phyloP scores from a whole-genome alignment of 2,329 filamentous ascomycete species.

The Exserohilum turcica region DNA sequence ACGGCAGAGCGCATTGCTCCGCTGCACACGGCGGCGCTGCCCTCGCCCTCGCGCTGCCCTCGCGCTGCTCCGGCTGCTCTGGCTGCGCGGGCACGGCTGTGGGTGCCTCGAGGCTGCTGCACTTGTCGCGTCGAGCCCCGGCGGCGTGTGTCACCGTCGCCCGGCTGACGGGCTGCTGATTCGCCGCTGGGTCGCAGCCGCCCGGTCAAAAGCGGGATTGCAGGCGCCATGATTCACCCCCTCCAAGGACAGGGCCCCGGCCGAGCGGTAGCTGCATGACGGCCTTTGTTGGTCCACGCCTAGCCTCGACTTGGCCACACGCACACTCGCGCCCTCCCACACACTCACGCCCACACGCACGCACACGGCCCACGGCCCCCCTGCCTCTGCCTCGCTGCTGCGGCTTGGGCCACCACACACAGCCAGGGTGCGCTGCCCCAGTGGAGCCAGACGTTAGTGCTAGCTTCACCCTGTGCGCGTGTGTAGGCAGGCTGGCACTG shows the following conservation, averaged over 20 bases:
- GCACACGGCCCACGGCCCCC: conserved; percentile 22
- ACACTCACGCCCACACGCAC: too few species aligned
- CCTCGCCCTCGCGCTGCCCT: too few species aligned
- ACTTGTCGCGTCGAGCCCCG: conserved; percentile 36
- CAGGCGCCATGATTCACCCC: conserved; percentile 32
- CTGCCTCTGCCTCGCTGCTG: conserved; percentile 36
- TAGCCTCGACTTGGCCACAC: conserved; percentile 22
- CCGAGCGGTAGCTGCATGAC: conserved; percentile 28
- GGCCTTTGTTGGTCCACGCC: conserved; percentile 25
- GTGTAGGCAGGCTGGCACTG: background rate
- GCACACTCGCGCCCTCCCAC: too few species aligned
- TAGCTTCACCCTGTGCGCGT: conserved; percentile 28
- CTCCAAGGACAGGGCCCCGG: conserved; percentile 31
- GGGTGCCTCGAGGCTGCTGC: conserved; percentile 38
- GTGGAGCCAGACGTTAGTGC: conserved; percentile 31
- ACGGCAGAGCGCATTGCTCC: conserved; percentile 7
- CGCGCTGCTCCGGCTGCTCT: too few species aligned
- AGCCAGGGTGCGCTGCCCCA: conserved; percentile 23
- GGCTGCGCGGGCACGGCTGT: too few species aligned
- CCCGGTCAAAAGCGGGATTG: conserved; percentile 29
- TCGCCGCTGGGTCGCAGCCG: conserved; percentile 27
- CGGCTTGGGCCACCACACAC: conserved; percentile 16
- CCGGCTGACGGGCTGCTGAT: conserved; percentile 25
- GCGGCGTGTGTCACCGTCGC: conserved; percentile 31
- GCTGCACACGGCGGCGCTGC: too few species aligned